Percentiles rank a stretch among this genome's conserved stretches.
Evolutionary conservation across 192 early-diverging fungal genomes (phyloP).

Genomic region (Coemansia sp.): DNA sequence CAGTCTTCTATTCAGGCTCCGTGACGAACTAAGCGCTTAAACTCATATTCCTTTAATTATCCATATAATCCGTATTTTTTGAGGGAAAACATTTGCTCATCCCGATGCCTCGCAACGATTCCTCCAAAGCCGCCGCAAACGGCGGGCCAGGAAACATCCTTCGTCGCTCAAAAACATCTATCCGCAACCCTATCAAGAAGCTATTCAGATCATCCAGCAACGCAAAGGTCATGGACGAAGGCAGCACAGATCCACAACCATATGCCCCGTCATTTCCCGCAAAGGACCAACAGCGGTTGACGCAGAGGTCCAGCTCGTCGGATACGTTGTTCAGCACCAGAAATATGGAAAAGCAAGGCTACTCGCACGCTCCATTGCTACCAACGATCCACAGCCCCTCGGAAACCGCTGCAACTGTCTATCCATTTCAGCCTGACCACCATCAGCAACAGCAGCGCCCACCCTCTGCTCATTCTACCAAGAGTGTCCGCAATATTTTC

Average conservation of each 20-base stretch:
- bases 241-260: neutral
- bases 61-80: neutral
- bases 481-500: constrained; percentile 43
- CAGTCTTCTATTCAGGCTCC: neutral
- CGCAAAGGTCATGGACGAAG: neutral
- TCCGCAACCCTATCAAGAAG: constrained; percentile 34
- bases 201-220: constrained; percentile 23
- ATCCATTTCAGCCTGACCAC: constrained; percentile 5
- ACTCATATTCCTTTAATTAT: neutral
- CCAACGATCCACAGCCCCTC: constrained; percentile 17
- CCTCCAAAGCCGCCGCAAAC: neutral
- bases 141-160: neutral
- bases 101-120: constrained; percentile 6
- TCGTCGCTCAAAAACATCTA: constrained; percentile 27
- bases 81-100: neutral
- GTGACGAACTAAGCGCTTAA: neutral
- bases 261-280: neutral
- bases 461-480: constrained; percentile 30
- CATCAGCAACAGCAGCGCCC: constrained; percentile 19
- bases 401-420: neutral
- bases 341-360: neutral
- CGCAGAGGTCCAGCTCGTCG: neutral
- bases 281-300: neutral
- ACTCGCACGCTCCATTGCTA: neutral
- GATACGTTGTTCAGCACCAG: neutral